Base-by-base conservation (phyloP, 768 basidiomycete species). In the Mycena vitilis region DNA sequence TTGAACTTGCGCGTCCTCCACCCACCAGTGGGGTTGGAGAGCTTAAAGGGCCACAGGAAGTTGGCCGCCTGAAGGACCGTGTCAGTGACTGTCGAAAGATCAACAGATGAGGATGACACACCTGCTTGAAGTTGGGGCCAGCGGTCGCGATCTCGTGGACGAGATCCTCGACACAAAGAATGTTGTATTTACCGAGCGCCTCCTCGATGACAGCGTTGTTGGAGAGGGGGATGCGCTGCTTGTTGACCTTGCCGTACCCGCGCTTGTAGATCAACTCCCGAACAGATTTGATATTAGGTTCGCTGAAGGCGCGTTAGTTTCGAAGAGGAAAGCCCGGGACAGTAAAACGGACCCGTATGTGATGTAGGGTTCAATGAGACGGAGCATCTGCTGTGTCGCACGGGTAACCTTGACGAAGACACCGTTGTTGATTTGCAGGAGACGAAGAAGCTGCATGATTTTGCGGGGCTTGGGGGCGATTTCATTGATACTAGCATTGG, bases 21-120 rank as follows among this genome's bases (percentile, higher is more conserved):
- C 74, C 98, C 98, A 73, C 98, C 97, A 72, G 89, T 98, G 63
- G 98, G 97, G 90, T 98, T 98, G 77, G 96, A 98, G 71, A 99
- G 93, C 81, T 99, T 99, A 89, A 99, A 98, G 30, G 98, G 98
- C 96, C 96, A 99, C 61, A 99, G 91, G 90, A 97, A 96, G 89
- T 95, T 96, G 73, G 93, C 89, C 65, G 91, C 93, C 92, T 93
- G 23, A n/a, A 15, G 23, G 34, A 20, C 54, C 45, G 34, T 48
- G 44, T 18, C 10, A 34, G 57, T 48, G 34, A 56, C 57, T 13
- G 72, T 72, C 15, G 38, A 66, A 30, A 61, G 7, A 36, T 20
- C 34, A 37, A n/a, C 1, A 9, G 34, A 12, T 44, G 23, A 13
- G 42, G 60, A 37, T 56, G 53, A 81, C 90, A 69, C 56, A 91